These are phyloP conservation scores for Schizonepeta tenuifolia DNA, from an alignment of 257 asterid genomes.

Conservation along the genomic window DNA sequence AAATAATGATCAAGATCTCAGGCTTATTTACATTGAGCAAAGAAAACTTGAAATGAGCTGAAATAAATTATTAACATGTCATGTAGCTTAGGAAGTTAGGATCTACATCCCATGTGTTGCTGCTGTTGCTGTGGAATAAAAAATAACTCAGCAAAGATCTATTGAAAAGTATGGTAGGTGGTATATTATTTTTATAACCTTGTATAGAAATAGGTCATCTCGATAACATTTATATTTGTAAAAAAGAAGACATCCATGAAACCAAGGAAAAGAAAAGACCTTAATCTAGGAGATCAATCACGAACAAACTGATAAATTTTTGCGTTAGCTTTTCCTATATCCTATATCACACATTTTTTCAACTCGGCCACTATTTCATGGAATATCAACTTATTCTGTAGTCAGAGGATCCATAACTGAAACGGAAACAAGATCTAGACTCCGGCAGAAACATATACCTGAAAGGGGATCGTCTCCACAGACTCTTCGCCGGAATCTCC, in stretches of 20 bases:
- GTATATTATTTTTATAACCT: neutral
- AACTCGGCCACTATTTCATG: neutral
- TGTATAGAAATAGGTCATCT: conserved; percentile 1
- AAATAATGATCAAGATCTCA: conserved; percentile 1
- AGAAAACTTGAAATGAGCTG: neutral
- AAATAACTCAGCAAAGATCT: neutral
- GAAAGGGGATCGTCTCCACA: conserved; percentile 67
- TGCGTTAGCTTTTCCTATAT: neutral
- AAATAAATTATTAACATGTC: conserved; percentile 15
- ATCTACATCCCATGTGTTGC: conserved; percentile 18
- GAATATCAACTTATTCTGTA: conserved; percentile 10
- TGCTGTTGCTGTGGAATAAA: neutral
- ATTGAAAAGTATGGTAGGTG: neutral
- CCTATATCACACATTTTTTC: neutral
- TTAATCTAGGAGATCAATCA: conserved; percentile 17
- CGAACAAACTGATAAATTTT: conserved; percentile 15
- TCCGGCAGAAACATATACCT: conserved; percentile 48
- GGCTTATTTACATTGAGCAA: neutral
- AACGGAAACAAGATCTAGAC: conserved; percentile 19
- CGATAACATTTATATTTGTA: neutral
- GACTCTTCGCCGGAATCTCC: conserved; percentile 71
- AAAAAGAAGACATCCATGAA: neutral
- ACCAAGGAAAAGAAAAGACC: neutral
- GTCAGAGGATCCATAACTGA: neutral
- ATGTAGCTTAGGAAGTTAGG: neutral